These are phyloP conservation scores for Escallonia herrerae DNA, from an alignment of 129 eudicot genomes.

Conservation along the genomic window DNA sequence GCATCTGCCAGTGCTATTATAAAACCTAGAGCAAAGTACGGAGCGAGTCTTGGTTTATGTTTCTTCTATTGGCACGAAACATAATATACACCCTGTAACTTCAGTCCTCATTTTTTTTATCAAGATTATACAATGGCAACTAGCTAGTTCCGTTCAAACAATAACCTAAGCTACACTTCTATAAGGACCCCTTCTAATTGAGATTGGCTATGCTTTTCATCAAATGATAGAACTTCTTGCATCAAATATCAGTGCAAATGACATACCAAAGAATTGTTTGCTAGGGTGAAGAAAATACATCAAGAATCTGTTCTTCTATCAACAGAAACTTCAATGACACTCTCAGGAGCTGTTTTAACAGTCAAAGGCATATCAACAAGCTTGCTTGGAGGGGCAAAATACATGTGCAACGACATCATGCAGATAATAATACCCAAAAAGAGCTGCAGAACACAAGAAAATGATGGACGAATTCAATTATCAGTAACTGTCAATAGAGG, in stretches of 20 bases:
- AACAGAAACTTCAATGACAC: conserved; percentile 43
- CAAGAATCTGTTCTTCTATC: conserved; percentile 57
- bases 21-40: no score
- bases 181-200: neutral
- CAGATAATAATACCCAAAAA: conserved; percentile 83
- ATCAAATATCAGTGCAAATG: neutral
- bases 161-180: neutral
- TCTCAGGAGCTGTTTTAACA: conserved; percentile 41
- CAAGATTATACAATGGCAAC: no score
- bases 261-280: conserved; percentile 27
- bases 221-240: conserved; percentile 12
- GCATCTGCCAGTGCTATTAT: no score
- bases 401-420: conserved; percentile 98
- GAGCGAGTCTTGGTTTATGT: no score
- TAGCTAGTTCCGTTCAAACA: no score
- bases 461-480: neutral
- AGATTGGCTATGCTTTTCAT: neutral
- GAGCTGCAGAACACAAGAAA: conserved; percentile 50
- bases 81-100: no score
- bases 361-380: conserved; percentile 74
- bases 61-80: no score
- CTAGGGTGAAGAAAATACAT: conserved; percentile 19
- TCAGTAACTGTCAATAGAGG: neutral
- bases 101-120: no score
- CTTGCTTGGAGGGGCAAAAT: conserved; percentile 84